Evolutionary conservation across 2,329 filamentous ascomycete genomes (phyloP), one percentile per base, ranked within the genome.

Genomic region (Paracamarosporium sp.): DNA sequence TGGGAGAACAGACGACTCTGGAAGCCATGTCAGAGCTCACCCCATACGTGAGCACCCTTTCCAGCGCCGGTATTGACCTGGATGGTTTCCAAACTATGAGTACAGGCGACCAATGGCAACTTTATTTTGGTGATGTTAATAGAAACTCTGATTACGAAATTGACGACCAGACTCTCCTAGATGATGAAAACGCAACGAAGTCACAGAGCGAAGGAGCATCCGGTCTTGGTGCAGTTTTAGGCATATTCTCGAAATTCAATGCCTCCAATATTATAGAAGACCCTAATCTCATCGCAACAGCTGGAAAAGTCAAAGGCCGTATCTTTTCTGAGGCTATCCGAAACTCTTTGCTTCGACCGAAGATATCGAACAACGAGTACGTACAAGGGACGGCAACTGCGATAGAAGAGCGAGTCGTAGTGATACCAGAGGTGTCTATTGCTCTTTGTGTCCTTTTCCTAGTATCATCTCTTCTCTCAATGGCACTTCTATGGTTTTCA

Each of bases 281-380:
- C 11, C 24, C 45, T 8, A 12, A 53, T 2, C 20, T 66, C 3
- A 22, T 27, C 2, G n/a, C 51, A 12, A 35, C 41, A 20, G 61
- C 62, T 12, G 52, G 38, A 12, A 54, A 44, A 27, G 45, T 62
- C n/a, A 69, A 67, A 46, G 59, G 64, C 12, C 60, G 66, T 4
- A 58, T 68, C 24, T 64, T 66, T 5, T 57, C 51, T 15, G 63
- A 69, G 30, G 46, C 36, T 3, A 13, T 67, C 1, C 60, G 55
- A n/a, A 57, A 62, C 12, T 46, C 65, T 4, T 30, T 68, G 11
- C 48, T 25, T 9, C 20, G 36, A 12, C 30, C 55, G 2, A 33
- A 60, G 4, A 17, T 55, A 1, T 25, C 58, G 22, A 20, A 57
- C 22, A 24, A 17, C 3, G 30, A 47, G 15, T 20, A 11, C 13